These are phyloP conservation scores for Saturnispora galanensis DNA, from an alignment of 805 yeast species.

Conservation along the genomic window DNA sequence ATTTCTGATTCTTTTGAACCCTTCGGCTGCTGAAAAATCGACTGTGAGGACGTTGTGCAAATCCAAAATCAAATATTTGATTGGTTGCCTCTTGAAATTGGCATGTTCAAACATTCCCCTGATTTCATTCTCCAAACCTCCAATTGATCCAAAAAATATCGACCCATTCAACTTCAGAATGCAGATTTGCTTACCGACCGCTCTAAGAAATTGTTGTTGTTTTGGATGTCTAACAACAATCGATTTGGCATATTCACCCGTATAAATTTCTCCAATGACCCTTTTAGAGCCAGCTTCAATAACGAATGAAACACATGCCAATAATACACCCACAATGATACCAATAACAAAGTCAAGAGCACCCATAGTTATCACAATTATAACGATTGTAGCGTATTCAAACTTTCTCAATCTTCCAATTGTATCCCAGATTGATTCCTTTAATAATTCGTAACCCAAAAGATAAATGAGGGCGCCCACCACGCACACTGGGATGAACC, in stretches of 20 bases:
- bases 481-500: conserved; percentile 89
- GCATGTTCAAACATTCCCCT: conserved; percentile 53
- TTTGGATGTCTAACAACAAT: conserved; percentile 87
- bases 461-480: conserved; percentile 89
- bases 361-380: conserved; percentile 92
- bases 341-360: conserved; percentile 92
- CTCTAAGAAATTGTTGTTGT: conserved; percentile 73
- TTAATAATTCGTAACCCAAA: conserved; percentile 80
- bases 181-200: conserved; percentile 86
- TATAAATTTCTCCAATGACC: conserved; percentile 70
- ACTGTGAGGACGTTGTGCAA: conserved; percentile 71
- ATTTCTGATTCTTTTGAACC: conserved; percentile 78
- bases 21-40: conserved; percentile 95
- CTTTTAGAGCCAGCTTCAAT: conserved; percentile 81
- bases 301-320: conserved; percentile 94
- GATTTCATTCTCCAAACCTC: conserved; percentile 74
- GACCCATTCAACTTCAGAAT: conserved; percentile 82
- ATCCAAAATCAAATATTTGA: conserved; percentile 75
- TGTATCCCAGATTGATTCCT: conserved; percentile 82
- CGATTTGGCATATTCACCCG: conserved; percentile 83
- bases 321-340: conserved; percentile 75
- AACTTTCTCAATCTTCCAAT: conserved; percentile 61
- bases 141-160: conserved; percentile 90
- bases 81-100: conserved; percentile 43
- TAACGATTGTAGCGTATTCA: conserved; percentile 76